Evolutionary conservation across 805 yeast genomes (phyloP), one percentile per base, ranked within the genome.

Genomic region (Teunomyces kruisii): DNA sequence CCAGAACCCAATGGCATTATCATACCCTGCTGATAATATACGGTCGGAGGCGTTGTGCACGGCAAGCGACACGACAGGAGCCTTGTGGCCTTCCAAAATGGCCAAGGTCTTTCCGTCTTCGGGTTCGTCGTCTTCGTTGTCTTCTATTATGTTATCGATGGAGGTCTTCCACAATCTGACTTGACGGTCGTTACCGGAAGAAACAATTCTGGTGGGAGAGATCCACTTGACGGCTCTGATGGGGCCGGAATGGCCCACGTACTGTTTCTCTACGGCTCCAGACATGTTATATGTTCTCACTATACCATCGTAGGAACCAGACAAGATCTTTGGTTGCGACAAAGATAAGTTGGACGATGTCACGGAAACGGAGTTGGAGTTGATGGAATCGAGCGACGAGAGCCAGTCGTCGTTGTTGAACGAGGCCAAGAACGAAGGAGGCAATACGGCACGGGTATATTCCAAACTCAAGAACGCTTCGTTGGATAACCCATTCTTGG

Each of bases 331-430:
- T 27, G 83, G 76, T 35, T 70, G 65, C 4, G 62, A 56, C 27
- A 70, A 65, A 9, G 53, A 29, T 45, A 56, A 44, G 40, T 57
- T 59, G 28, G 62, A 55, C 6, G 55, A 39, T 3, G 50, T 43
- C 13, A 60, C 67, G 17, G 63, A 54, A 12, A 45, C 38, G 10
- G 64, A 54, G 9, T 24, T 24, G 59, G 67, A 48, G 70, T 81
- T 55, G 65, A 72, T 48, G 55, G 84, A 64, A 58, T 80, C 81
- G 19, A 86, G 75, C 1, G 95, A 78, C 16, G 96, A 88, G 17
- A 94, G 81, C 99, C 99, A 94, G 67, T 94, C 99, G 50, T 92
- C 96, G 59, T 92, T 90, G 59, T 83, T 80, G 67, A 85, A 94
- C 37, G 96, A 84, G 2, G 95, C 89, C 51, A 90, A 72, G 59